Conservation (phyloP, 73 alveolate species). For the Paramecium pentaurelia region DNA sequence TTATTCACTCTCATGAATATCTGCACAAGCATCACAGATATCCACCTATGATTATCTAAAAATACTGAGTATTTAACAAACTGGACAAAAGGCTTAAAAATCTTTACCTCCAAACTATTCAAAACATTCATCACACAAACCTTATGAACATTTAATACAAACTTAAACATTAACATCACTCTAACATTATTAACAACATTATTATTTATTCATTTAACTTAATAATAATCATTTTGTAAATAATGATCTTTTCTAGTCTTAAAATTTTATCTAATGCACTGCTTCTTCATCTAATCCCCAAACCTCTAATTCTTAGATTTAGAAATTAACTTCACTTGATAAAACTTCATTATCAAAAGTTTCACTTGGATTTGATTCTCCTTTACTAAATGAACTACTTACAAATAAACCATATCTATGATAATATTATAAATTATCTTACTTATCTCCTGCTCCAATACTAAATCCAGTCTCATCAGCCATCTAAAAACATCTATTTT, state of each 20-base stretch:
- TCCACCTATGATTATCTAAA: not conserved
- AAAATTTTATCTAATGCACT: not conserved
- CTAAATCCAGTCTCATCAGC: slow-evolving; percentile 45
- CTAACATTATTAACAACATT: not conserved
- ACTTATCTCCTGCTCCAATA: slow-evolving; percentile 45
- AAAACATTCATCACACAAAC: not conserved
- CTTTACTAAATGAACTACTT: not conserved
- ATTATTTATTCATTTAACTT: not conserved
- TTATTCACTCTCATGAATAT: not conserved
- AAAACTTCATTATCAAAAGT: not conserved
- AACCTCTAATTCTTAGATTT: not conserved
- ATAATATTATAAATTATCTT: not conserved
- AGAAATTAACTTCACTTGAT: not conserved
- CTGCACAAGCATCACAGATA: not conserved
- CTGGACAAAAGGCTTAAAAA: not conserved
- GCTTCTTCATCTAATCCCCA: slow-evolving; percentile 35
- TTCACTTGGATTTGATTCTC: slow-evolving; percentile 17
- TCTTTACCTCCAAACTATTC: not conserved
- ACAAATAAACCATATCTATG: slow-evolving; percentile 27
- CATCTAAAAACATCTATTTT: not conserved
- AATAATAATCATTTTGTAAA: not conserved
- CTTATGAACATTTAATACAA: not conserved
- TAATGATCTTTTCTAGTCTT: not conserved
- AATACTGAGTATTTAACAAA: not conserved
- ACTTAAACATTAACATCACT: not conserved